Conservation (phyloP, 2,329 filamentous ascomycete species). For the Plenodomus biglobosus region DNA sequence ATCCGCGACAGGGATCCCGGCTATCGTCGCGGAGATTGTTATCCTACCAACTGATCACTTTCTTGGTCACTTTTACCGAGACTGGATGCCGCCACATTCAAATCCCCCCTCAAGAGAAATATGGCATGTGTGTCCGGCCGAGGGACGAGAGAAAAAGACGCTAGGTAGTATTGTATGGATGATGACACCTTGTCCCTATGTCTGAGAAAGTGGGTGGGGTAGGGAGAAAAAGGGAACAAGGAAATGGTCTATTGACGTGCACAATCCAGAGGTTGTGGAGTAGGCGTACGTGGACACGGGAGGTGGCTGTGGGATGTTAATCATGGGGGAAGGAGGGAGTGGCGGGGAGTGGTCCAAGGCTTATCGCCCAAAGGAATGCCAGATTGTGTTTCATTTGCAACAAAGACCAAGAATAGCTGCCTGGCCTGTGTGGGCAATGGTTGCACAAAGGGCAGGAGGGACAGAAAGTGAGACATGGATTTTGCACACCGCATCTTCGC, state of each 20-base stretch:
- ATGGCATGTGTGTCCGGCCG: constrained; percentile 4
- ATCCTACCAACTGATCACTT: not conserved
- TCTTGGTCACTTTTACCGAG: not conserved
- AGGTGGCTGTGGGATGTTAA: constrained; percentile 5
- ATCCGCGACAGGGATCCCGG: constrained; percentile 12
- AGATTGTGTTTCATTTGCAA: constrained; percentile 12
- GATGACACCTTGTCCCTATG: constrained; percentile 2
- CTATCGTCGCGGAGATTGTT: constrained; percentile 11
- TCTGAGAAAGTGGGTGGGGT: constrained; percentile 3
- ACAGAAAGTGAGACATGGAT: constrained; percentile 16
- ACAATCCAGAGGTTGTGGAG: constrained; percentile 4
- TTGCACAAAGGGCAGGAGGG: constrained; percentile 14
- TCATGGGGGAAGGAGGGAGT: constrained; percentile 5
- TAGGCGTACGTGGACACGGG: constrained; percentile 9
- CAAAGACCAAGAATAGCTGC: constrained; percentile 19
- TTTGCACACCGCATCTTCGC: constrained; percentile 7
- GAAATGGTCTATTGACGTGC: not conserved
- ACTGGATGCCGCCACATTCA: not conserved
- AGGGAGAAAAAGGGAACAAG: not conserved
- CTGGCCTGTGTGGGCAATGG: constrained; percentile 8
- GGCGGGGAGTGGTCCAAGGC: not conserved
- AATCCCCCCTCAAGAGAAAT: not conserved
- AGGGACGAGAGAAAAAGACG: not conserved
- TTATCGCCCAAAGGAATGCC: constrained; percentile 16
- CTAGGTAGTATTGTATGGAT: not conserved